Conservation (phyloP, 371 early-diverging fungal species). For the Lichtheimia ornata region DNA sequence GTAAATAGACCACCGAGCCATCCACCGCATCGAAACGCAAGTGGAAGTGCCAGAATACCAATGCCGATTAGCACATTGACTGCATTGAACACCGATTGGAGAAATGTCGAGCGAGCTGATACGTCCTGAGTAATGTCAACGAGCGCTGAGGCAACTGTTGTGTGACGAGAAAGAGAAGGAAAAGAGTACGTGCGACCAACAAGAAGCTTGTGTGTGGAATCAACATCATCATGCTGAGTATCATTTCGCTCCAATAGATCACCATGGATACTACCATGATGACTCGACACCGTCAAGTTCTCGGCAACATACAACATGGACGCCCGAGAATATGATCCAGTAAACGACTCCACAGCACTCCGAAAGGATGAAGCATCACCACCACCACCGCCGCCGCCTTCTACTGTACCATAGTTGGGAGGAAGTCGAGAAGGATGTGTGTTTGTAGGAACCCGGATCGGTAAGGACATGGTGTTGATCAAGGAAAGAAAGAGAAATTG, state of each 20-base stretch:
- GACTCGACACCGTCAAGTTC: conserved; percentile 17
- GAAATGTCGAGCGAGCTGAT: conserved; percentile 21
- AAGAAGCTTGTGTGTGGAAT: conserved; percentile 6
- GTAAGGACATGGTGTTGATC: conserved; percentile 4
- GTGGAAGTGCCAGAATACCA: conserved; percentile 45
- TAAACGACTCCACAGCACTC: conserved; percentile 15
- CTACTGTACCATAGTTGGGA: conserved; percentile 20
- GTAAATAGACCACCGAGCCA: conserved; percentile 60
- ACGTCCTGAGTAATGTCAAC: conserved; percentile 12
- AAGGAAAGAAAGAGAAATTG: conserved; percentile 1
- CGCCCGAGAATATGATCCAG: conserved; percentile 24
- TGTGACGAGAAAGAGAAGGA: conserved; percentile 15
- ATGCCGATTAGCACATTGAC: conserved; percentile 68
- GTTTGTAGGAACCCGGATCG: conserved; percentile 30
- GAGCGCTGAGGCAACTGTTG: conserved; percentile 14
- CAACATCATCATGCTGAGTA: neutral
- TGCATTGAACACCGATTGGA: conserved; percentile 53
- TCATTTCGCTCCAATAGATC: neutral
- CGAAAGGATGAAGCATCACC: conserved; percentile 9
- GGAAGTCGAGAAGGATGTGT: conserved; percentile 33
- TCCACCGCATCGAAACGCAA: conserved; percentile 34
- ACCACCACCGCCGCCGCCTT: conserved; percentile 15
- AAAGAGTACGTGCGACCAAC: conserved; percentile 6
- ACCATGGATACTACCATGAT: conserved; percentile 5
- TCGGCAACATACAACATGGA: conserved; percentile 26